Conservation (phyloP, 2,329 filamentous ascomycete genomes). For the Myriangium duriaei region DNA sequence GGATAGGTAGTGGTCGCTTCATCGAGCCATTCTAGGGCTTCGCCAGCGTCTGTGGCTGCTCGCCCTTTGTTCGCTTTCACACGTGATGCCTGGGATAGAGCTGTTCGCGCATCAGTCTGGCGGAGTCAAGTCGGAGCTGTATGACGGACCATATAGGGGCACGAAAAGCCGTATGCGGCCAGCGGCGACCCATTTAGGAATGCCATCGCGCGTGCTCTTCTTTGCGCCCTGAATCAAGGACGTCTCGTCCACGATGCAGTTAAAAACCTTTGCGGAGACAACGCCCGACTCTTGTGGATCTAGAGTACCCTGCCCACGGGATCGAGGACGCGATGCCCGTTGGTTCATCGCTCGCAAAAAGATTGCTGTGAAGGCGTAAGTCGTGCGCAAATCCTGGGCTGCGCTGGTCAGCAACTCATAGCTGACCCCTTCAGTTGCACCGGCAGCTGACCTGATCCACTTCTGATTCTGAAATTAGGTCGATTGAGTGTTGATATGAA, state of each 20-base stretch:
- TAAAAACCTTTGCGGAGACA: constrained; percentile 34
- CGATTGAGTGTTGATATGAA: too few relatives aligned
- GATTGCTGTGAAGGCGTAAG: too few relatives aligned
- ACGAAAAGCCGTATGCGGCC: constrained; percentile 39
- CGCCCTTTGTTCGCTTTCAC: constrained; percentile 12
- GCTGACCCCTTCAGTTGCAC: too few relatives aligned
- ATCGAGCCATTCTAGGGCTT: constrained; percentile 40
- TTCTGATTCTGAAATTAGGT: too few relatives aligned
- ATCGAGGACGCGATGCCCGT: constrained; percentile 4
- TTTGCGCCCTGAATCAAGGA: constrained; percentile 39
- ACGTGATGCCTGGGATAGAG: constrained; percentile 11
- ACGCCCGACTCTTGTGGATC: constrained; percentile 4
- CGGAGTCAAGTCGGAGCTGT: neutral
- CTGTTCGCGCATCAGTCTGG: neutral
- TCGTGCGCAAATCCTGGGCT: too few relatives aligned
- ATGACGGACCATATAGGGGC: constrained; percentile 35
- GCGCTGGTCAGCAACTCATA: too few relatives aligned
- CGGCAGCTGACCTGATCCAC: too few relatives aligned
- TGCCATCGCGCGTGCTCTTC: constrained; percentile 39
- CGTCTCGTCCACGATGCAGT: constrained; percentile 41
- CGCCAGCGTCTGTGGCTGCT: constrained; percentile 14
- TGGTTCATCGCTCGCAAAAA: neutral
- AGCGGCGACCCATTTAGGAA: constrained; percentile 38
- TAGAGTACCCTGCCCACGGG: constrained; percentile 1
- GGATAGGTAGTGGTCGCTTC: constrained; percentile 35